Conservation (phyloP, 2,329 filamentous ascomycete species). For the Aspergillus viridinutans region DNA sequence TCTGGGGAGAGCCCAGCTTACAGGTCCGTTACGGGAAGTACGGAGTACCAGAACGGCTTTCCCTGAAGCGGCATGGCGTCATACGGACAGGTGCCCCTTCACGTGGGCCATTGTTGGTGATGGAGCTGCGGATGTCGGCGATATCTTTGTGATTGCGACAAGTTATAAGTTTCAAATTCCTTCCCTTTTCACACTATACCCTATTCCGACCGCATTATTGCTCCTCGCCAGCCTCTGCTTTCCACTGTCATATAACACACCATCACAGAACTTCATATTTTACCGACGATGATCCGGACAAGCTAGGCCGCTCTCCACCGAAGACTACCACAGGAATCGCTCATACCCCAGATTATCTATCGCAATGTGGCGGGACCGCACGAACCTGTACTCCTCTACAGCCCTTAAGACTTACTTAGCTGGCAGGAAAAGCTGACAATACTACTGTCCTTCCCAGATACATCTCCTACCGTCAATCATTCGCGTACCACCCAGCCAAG, state of each 20-base stretch:
- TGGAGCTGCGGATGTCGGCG: constrained; percentile 8
- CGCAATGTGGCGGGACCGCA: constrained; percentile 98
- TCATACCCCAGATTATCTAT: constrained; percentile 37
- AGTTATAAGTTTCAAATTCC: background rate
- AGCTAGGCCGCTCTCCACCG: constrained; percentile 12
- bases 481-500: constrained; percentile 88
- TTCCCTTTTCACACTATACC: background rate
- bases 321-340: constrained; percentile 16
- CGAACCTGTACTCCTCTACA: constrained; percentile 69
- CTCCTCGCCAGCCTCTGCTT: background rate
- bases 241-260: background rate
- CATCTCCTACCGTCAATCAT: constrained; percentile 98
- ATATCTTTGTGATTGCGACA: background rate
- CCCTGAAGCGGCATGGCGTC: constrained; percentile 14
- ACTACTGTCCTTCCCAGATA: constrained; percentile 56
- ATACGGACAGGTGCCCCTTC: constrained; percentile 7
- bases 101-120: constrained; percentile 15
- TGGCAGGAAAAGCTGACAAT: constrained; percentile 7
- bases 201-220: background rate
- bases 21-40: constrained; percentile 1
- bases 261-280: background rate
- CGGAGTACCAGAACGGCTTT: constrained; percentile 1
- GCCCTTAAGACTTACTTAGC: background rate
- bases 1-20: constrained; percentile 5
- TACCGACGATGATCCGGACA: constrained; percentile 12